Base-by-base conservation (phyloP, 257 asterid genomes). In the Haberlea rhodopensis region DNA sequence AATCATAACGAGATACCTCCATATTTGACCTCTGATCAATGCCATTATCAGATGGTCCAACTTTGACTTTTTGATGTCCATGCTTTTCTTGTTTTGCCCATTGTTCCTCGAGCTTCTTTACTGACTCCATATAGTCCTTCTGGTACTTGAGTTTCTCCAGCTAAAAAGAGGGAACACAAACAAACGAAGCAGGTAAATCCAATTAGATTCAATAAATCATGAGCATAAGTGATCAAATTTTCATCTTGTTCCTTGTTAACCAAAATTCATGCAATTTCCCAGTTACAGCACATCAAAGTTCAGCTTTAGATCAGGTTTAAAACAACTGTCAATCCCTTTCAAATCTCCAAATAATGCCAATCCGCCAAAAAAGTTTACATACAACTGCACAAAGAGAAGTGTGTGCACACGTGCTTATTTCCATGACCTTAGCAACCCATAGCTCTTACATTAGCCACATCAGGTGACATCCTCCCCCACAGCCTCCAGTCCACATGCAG, bases 101-200 rank as follows among this genome's bases (percentile, higher is more conserved):
- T 79, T 85, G 89, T 80, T 84, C 88, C 72, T 84, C 84, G 27
- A 82, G 85, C 77, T 72, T 81, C 80, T 79, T 78, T 45, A 76
- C 64, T 22, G 84, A 84, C 25, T 82, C 87, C 64, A 66, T 60
- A 66, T 64, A 75, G 37, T 79, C 90, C 63, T 73, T 89, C 69
- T 78, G 87, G 73, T 73, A 62, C 70, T 78, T 78, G 73, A 81
- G 49, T 73, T 80, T 88, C 71, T 88, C 91, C 76, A 74, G 70
- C 95, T 86, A 80, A 74, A 67, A 65, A 71, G 53, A 25, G 37
- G 28, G 53, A 52, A 63, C 28, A 37, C 37, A 60, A 20, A 68
- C 29, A 65, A 8, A 24, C 20, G 18, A 51, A 48, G 52, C 54
- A 51, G 34, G 51, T 43, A 32, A 73, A 16, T 7, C 31, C 4